Conservation (phyloP, 2,329 filamentous ascomycete genomes). For the Apiospora malaysiana region DNA sequence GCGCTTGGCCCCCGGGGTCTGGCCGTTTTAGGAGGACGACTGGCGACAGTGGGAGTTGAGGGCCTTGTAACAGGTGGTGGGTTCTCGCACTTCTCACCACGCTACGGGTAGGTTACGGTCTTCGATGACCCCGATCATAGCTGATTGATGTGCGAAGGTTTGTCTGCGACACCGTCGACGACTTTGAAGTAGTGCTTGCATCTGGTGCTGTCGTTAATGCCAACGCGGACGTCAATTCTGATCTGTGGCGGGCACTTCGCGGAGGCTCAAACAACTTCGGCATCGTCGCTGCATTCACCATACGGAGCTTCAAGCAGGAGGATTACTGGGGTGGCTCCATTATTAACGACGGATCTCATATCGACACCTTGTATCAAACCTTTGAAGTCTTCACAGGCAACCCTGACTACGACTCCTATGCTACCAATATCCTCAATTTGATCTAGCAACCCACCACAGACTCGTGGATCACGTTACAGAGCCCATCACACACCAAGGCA, state of each 20-base stretch:
- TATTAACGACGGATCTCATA: neutral
- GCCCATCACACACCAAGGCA: neutral
- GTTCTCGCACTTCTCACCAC: neutral
- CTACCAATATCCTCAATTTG: neutral
- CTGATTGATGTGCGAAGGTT: slow-evolving; percentile 42
- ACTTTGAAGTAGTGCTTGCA: slow-evolving; percentile 50
- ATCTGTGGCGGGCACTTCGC: slow-evolving; percentile 51
- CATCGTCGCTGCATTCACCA: slow-evolving; percentile 38
- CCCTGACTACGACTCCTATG: neutral
- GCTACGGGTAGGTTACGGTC: neutral
- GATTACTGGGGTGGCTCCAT: slow-evolving; percentile 10
- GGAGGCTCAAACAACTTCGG: slow-evolving; percentile 54
- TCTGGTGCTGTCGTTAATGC: slow-evolving; percentile 47
- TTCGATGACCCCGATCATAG: slow-evolving; percentile 25
- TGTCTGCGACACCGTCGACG: slow-evolving; percentile 50
- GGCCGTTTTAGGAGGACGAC: slow-evolving; percentile 44
- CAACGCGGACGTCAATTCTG: slow-evolving; percentile 40
- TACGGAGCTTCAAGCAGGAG: slow-evolving; percentile 17
- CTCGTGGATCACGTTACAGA: neutral
- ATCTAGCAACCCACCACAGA: neutral
- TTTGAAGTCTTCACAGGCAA: slow-evolving; percentile 4
- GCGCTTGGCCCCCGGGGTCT: slow-evolving; percentile 40
- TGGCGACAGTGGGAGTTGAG: slow-evolving; percentile 45
- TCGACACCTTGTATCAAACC: neutral
- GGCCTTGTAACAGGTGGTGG: slow-evolving; percentile 44